Evolutionary conservation across 139 green algal genomes (phyloP).

Genomic region (Chlamydomonas schloesseri): DNA sequence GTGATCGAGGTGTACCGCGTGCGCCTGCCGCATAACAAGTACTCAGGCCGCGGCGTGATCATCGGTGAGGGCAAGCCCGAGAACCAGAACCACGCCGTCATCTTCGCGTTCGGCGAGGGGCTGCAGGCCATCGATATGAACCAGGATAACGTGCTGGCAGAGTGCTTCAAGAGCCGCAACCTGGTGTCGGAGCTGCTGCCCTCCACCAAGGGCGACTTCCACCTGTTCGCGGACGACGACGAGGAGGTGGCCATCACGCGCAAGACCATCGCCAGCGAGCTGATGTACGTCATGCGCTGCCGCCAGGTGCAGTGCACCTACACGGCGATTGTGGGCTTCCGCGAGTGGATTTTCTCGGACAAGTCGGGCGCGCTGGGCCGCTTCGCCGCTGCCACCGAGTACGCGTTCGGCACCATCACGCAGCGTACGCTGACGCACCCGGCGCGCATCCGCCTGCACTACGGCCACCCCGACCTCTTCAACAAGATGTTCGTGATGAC

Average conservation of each 20-base stretch:
- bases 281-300: slow-evolving; percentile 36
- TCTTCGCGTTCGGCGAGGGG: slow-evolving; percentile 79
- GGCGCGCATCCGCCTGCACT: slow-evolving; percentile 55
- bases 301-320: slow-evolving; percentile 28
- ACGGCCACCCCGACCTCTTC: slow-evolving; percentile 92
- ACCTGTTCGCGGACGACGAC: slow-evolving; percentile 49
- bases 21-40: slow-evolving; percentile 63
- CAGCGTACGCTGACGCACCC: slow-evolving; percentile 68
- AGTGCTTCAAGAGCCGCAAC: slow-evolving; percentile 84
- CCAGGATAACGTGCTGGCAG: slow-evolving; percentile 88
- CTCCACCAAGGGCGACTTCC: slow-evolving; percentile 38
- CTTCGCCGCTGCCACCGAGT: slow-evolving; percentile 86
- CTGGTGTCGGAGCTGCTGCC: slow-evolving; percentile 63
- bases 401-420: slow-evolving; percentile 86
- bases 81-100: slow-evolving; percentile 92
- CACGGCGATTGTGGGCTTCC: slow-evolving; percentile 60
- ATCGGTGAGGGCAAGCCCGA: slow-evolving; percentile 94
- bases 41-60: slow-evolving; percentile 64
- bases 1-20: slow-evolving; percentile 41
- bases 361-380: slow-evolving; percentile 71
- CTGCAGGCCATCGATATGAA: slow-evolving; percentile 71
- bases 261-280: slow-evolving; percentile 34
- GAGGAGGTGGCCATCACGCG: slow-evolving; percentile 43
- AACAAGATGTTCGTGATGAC: slow-evolving; percentile 89
- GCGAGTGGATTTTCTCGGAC: slow-evolving; percentile 66